phyloP scores from a whole-genome alignment of 768 basidiomycete species.

The Rhodotorula toruloides region DNA sequence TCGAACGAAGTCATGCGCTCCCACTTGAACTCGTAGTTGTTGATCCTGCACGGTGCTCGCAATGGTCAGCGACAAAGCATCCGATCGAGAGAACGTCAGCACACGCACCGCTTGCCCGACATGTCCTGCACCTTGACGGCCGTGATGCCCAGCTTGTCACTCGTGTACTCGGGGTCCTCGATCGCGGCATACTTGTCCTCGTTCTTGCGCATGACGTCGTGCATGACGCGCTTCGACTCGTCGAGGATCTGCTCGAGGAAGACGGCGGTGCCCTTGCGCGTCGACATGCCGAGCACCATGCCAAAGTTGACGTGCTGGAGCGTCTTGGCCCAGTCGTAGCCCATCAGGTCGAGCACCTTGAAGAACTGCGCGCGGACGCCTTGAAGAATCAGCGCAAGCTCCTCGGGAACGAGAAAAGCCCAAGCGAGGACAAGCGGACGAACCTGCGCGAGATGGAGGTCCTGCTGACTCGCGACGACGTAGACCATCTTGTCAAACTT shows the following conservation, averaged over 20 bases:
- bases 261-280: slow-evolving; percentile 65
- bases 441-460: slow-evolving; percentile 48
- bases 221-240: slow-evolving; percentile 84
- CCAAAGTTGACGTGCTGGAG: slow-evolving; percentile 88
- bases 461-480: slow-evolving; percentile 49
- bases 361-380: slow-evolving; percentile 66
- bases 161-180: slow-evolving; percentile 74
- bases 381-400: background rate
- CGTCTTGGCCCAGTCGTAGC: slow-evolving; percentile 73
- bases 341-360: slow-evolving; percentile 86
- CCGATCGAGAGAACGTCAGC: background rate
- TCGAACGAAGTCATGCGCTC: slow-evolving; percentile 91
- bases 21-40: slow-evolving; percentile 94
- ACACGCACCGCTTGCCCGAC: slow-evolving; percentile 20
- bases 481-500: slow-evolving; percentile 82
- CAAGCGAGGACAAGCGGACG: background rate
- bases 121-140: slow-evolving; percentile 83
- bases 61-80: too few relatives aligned
- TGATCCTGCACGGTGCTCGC: slow-evolving; percentile 57
- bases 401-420: slow-evolving; percentile 2
- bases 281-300: slow-evolving; percentile 85
- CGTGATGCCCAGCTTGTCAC: slow-evolving; percentile 81
- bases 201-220: slow-evolving; percentile 92
- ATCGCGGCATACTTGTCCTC: slow-evolving; percentile 84
- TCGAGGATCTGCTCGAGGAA: slow-evolving; percentile 79